phyloP scores from a whole-genome alignment of 768 basidiomycete genomes.

The Termitomyces sp. region DNA sequence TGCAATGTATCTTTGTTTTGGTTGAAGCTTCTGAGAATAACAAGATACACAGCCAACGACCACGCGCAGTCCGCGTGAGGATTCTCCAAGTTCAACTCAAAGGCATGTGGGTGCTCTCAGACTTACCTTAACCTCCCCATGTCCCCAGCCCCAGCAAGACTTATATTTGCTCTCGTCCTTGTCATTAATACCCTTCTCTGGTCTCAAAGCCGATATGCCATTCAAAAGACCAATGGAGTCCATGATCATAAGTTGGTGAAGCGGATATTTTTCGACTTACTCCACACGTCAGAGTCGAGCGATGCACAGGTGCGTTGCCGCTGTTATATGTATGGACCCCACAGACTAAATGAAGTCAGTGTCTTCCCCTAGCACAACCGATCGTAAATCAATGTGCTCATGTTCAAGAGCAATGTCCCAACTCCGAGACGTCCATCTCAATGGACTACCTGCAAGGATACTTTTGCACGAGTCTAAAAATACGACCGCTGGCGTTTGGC shows the following conservation, averaged over 20 bases:
- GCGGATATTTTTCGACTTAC: constrained; percentile 33
- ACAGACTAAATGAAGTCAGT: constrained; percentile 33
- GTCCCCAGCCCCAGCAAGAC: constrained; percentile 40
- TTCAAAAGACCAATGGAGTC: constrained; percentile 16
- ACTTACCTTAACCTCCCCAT: constrained; percentile 25
- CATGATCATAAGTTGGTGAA: constrained; percentile 32
- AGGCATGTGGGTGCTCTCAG: constrained; percentile 10
- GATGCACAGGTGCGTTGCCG: constrained; percentile 19
- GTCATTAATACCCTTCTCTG: constrained; percentile 56
- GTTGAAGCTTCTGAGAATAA: not conserved
- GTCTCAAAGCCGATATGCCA: constrained; percentile 53
- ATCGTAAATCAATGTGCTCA: constrained; percentile 56
- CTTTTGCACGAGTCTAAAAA: constrained; percentile 54
- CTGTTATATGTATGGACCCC: not conserved
- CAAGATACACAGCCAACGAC: not conserved
- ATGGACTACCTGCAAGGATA: constrained; percentile 66
- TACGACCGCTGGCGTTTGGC: constrained; percentile 56
- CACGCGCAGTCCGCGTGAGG: not conserved
- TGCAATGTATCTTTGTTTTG: not conserved
- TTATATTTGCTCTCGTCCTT: constrained; percentile 47
- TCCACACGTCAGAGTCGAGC: constrained; percentile 14
- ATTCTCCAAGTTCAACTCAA: not conserved
- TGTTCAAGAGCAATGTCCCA: constrained; percentile 51
- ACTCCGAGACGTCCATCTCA: constrained; percentile 58
- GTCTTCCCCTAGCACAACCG: constrained; percentile 56